These are phyloP conservation scores for Aureobasidium pullulans DNA, from an alignment of 2,329 filamentous ascomycete genomes.

Conservation along the genomic window DNA sequence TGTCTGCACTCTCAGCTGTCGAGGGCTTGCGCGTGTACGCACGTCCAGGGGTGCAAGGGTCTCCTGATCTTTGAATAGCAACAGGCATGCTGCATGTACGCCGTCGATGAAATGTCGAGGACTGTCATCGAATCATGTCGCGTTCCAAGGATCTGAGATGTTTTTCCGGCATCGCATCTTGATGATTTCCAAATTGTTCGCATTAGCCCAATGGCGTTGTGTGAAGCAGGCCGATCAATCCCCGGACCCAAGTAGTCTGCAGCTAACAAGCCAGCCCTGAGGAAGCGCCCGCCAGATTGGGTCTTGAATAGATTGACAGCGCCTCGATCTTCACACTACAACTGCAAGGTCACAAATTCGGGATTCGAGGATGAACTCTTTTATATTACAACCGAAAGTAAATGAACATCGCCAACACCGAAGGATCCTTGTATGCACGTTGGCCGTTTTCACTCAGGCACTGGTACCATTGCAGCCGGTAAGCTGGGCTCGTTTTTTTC, in stretches of 20 bases:
- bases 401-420: neutral
- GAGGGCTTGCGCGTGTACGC: neutral
- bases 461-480: conserved; percentile 9
- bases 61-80: conserved; percentile 6
- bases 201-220: neutral
- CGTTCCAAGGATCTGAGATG: conserved; percentile 3
- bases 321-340: neutral
- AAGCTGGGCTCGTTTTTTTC: neutral
- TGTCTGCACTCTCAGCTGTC: neutral
- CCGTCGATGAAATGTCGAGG: neutral
- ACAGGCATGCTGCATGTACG: neutral
- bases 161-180: neutral
- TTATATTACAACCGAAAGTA: neutral
- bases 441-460: conserved; percentile 9
- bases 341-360: neutral
- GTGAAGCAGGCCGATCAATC: neutral
- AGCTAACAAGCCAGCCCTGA: neutral
- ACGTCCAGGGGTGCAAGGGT: neutral
- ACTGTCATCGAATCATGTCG: neutral
- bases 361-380: neutral
- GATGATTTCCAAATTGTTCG: neutral
- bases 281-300: neutral
- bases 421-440: conserved; percentile 4
- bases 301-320: conserved; percentile 5
- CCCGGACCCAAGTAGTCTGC: neutral